Percentiles rank a stretch among this genome's conserved stretches.
Conservation (phyloP, 208 protist species). For the Trypanosoma mega region DNA sequence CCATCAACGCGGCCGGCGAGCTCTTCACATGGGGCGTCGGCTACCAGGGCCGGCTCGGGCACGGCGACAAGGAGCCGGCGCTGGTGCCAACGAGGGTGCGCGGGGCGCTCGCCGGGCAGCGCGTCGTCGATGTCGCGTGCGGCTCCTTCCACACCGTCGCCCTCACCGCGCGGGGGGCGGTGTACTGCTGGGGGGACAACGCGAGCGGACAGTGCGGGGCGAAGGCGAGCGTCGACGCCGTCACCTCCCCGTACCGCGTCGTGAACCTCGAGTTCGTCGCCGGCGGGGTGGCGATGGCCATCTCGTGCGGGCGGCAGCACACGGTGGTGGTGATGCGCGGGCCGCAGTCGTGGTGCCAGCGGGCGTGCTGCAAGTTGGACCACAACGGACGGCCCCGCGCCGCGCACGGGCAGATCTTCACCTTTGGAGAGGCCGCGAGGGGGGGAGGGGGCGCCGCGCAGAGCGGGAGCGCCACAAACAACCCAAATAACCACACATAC, state of each 20-base stretch:
- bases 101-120: constrained; percentile 54
- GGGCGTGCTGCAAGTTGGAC: constrained; percentile 56
- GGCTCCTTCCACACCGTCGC: constrained; percentile 86
- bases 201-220: constrained; percentile 72
- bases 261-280: constrained; percentile 79
- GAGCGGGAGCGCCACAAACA: neutral
- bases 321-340: constrained; percentile 82
- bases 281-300: constrained; percentile 56
- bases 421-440: constrained; percentile 53
- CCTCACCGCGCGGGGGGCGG: constrained; percentile 50
- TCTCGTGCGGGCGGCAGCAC: constrained; percentile 87
- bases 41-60: constrained; percentile 80
- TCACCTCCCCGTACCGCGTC: constrained; percentile 71
- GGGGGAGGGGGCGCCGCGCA: neutral
- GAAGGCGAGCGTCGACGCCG: constrained; percentile 38
- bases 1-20: constrained; percentile 71
- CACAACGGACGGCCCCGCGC: constrained; percentile 27
- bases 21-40: constrained; percentile 90
- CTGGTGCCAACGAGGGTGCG: constrained; percentile 67
- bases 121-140: constrained; percentile 73
- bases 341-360: constrained; percentile 63
- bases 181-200: constrained; percentile 91
- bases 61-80: constrained; percentile 61
- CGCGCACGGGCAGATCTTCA: constrained; percentile 70
- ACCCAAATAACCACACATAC: too few species aligned